Base-by-base conservation (phyloP, 2,329 filamentous ascomycete species). In the Fusarium sp. region DNA sequence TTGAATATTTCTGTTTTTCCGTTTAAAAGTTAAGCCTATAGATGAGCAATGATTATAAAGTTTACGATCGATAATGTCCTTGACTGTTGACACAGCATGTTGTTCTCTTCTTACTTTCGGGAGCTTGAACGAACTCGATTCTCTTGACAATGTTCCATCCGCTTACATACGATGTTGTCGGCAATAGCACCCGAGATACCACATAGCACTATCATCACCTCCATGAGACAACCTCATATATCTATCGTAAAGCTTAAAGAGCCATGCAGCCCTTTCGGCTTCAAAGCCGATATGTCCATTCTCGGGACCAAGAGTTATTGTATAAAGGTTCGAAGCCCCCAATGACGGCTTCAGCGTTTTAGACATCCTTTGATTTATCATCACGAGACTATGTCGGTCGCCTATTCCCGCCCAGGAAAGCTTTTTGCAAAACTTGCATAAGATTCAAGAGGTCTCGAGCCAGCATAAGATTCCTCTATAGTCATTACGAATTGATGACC, bases 61-160 rank as follows among this genome's bases (percentile, higher is more conserved):
- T 68, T 40, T 53, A 64, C 32, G 42, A 61, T 29, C 52, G 40
- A 51, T 16, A 18, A 14, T n/a, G 7, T 20, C 45, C 6, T 10
- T 25, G 14, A 14, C 11, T 16, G 6, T 10, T 5, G 12, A 25
- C 32, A 29, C 30, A 40, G 11, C 16, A 8, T 25, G 20, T 62
- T 91, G 73, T 37, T 37, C 34, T n/a, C 18, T n/a, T n/a, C 34
- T n/a, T 37, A 37, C 18, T n/a, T 37, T n/a, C 2, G 10, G 18
- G 4, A 37, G 34, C 10, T 37, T 37, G 6, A 18, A 37, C 18
- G 18, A n/a, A 37, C 34, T 37, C 18, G 18, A n/a, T 37, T n/a
- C 18, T n/a, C 34, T 12, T 18, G 10, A n/a, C 34, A 37, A 11
- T 11, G n/a, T 12, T 37, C 6, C 18, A 37, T n/a, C 34, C 18